These are phyloP conservation scores for Pittosporum tobira DNA, from an alignment of 129 eudicot species.

Conservation along the genomic window DNA sequence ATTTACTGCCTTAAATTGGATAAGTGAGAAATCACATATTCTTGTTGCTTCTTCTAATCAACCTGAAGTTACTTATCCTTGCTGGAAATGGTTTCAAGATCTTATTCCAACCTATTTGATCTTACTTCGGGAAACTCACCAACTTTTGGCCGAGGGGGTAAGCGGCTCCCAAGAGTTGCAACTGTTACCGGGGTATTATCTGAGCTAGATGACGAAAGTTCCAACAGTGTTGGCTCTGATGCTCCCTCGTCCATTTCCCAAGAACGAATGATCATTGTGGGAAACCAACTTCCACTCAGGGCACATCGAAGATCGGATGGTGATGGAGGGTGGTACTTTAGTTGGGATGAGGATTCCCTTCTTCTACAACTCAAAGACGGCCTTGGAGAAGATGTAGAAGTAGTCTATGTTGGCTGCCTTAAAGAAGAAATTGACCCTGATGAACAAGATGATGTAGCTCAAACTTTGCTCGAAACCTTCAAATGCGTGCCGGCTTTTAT, in stretches of 20 bases:
- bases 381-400: constrained; percentile 75
- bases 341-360: constrained; percentile 95
- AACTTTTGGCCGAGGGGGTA: constrained; percentile 47
- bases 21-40: constrained; percentile 1
- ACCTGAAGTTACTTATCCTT: constrained; percentile 3
- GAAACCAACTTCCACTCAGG: constrained; percentile 83
- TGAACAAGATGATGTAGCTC: constrained; percentile 83
- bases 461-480: constrained; percentile 63
- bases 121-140: constrained; percentile 74
- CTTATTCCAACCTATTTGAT: constrained; percentile 75
- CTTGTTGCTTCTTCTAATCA: constrained; percentile 2
- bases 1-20: constrained; percentile 6
- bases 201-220: constrained; percentile 68
- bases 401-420: constrained; percentile 65
- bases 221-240: constrained; percentile 58
- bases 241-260: constrained; percentile 73
- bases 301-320: constrained; percentile 37
- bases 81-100: constrained; percentile 66
- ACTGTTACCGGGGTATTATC: constrained; percentile 72
- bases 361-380: constrained; percentile 79
- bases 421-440: constrained; percentile 59
- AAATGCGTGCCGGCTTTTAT: constrained; percentile 87
- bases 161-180: constrained; percentile 68
- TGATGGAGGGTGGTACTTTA: constrained; percentile 58
- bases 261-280: constrained; percentile 85